Base-by-base conservation (phyloP, 2,329 filamentous ascomycete genomes). In the Blastomyces emzantsi region DNA sequence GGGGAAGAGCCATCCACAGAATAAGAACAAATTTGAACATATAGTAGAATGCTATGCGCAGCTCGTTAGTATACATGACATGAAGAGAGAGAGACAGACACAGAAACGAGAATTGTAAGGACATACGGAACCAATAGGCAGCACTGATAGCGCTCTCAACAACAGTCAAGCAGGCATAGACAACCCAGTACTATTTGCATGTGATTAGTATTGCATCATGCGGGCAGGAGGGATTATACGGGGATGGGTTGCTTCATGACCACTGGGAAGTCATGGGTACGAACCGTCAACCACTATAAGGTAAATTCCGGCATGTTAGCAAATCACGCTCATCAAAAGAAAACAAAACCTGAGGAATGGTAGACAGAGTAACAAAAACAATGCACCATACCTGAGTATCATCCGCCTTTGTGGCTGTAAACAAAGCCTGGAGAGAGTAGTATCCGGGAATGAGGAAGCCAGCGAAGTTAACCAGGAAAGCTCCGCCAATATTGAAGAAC, bases 11-110 rank as follows among this genome's bases (percentile, higher is more conserved):
- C 81, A 99, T 92, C 94, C 94, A 99, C 77, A 99, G 87, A 73
- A 97, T 85, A 77, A 97, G 89, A 75, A 95, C 82, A 76, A 99
- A 97, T 86, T 99, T 99, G 89, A 99, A 97, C 76, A 92, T 93
- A 81, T 90, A 99, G 89, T 99, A 99, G 83, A 99, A 99, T 75
- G 94, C 79, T 81, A 58, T 52, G 25, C 13, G 52, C 30, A 33
- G 28, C 19, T 45, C 56, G 54, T 61, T 28, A 49, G 39, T 39
- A 39, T 17, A 1, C 11, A 1, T 22, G 54, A 13, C 19, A 52
- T 43, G 36, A 28, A 52, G 47, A n/a, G 13, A 52, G 22, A 25
- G 3, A 59, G 47, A 30, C 15, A 41, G 25, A 22, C 13, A 43
- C 15, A n/a, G 8, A 17, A 25, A 39, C 54, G 39, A 28, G 1